These are phyloP conservation scores for Zymoseptoria crescenta DNA, from an alignment of 2,329 filamentous ascomycete genomes.

Conservation along the genomic window DNA sequence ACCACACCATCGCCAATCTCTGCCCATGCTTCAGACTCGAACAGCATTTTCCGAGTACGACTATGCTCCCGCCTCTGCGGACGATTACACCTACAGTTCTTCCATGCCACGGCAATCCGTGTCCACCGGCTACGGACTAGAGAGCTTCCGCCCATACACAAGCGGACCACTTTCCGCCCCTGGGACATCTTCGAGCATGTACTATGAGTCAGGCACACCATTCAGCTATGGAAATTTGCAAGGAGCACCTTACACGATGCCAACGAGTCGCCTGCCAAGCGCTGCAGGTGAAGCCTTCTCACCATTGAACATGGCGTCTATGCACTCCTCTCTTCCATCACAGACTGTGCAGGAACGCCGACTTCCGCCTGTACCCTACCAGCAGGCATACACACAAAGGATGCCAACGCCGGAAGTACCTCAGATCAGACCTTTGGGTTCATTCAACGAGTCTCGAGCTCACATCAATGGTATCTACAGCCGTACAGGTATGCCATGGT, in stretches of 20 bases:
- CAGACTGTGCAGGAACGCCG: slow-evolving; percentile 26
- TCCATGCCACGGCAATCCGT: slow-evolving; percentile 20
- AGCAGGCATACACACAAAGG: slow-evolving; percentile 10
- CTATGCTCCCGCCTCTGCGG: slow-evolving; percentile 23
- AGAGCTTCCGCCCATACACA: slow-evolving; percentile 23
- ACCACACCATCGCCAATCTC: slow-evolving; percentile 18
- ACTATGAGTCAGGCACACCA: slow-evolving; percentile 20
- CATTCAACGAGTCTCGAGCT: slow-evolving; percentile 16
- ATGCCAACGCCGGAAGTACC: slow-evolving; percentile 16
- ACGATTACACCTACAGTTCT: slow-evolving; percentile 24
- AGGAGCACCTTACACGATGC: slow-evolving; percentile 9
- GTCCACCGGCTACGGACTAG: slow-evolving; percentile 19
- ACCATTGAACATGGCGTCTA: slow-evolving; percentile 28
- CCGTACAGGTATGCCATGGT: slow-evolving; percentile 26
- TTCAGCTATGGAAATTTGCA: slow-evolving; percentile 25
- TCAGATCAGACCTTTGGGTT: slow-evolving; percentile 20
- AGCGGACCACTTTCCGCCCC: slow-evolving; percentile 20
- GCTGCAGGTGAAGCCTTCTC: slow-evolving; percentile 24
- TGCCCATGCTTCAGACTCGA: slow-evolving; percentile 22
- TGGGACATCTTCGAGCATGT: slow-evolving; percentile 18
- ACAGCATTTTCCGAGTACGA: slow-evolving; percentile 21
- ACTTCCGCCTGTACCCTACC: slow-evolving; percentile 24
- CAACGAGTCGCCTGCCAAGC: slow-evolving; percentile 19
- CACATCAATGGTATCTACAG: slow-evolving; percentile 25
- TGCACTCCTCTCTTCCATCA: slow-evolving; percentile 28